Evolutionary conservation across 352 stramenopile genomes (phyloP).

Genomic region (Globisporangium yorkense): DNA sequence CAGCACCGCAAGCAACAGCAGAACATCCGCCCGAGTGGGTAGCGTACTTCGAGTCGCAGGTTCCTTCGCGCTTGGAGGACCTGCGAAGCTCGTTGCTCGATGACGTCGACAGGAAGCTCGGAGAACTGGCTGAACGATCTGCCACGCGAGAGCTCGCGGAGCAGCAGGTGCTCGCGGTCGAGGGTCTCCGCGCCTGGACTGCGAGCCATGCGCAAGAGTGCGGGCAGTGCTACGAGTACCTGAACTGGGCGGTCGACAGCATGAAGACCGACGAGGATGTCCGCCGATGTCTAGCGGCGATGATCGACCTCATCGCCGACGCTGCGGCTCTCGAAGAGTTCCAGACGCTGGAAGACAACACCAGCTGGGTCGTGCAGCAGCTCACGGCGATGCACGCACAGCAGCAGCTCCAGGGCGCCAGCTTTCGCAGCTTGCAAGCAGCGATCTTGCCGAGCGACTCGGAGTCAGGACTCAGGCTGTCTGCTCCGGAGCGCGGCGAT

Average conservation of each 20-base stretch:
- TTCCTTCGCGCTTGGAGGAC: constrained; percentile 9
- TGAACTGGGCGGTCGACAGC: constrained; percentile 37
- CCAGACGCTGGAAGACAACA: constrained; percentile 9
- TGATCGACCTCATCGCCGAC: constrained; percentile 29
- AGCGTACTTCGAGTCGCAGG: constrained; percentile 3
- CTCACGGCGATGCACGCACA: background rate
- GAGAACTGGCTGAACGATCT: background rate
- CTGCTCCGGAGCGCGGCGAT: background rate
- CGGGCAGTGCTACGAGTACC: constrained; percentile 44
- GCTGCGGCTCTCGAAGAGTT: constrained; percentile 13
- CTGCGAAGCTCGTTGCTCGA: constrained; percentile 12
- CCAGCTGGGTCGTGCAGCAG: background rate
- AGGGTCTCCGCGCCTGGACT: constrained; percentile 33
- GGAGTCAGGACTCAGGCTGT: too few relatives aligned
- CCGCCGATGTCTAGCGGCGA: constrained; percentile 16
- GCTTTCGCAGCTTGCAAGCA: background rate
- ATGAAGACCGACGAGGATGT: constrained; percentile 22
- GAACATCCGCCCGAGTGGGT: constrained; percentile 1
- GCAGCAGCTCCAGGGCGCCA: background rate
- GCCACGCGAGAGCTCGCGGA: background rate
- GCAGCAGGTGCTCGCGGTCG: constrained; percentile 13
- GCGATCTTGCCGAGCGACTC: too few relatives aligned
- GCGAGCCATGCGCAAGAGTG: constrained; percentile 41
- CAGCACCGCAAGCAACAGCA: too few relatives aligned
- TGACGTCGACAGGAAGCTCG: constrained; percentile 6